These are phyloP conservation scores for Ascomycota sp. DNA, from an alignment of 2,329 filamentous ascomycete genomes.

Conservation along the genomic window DNA sequence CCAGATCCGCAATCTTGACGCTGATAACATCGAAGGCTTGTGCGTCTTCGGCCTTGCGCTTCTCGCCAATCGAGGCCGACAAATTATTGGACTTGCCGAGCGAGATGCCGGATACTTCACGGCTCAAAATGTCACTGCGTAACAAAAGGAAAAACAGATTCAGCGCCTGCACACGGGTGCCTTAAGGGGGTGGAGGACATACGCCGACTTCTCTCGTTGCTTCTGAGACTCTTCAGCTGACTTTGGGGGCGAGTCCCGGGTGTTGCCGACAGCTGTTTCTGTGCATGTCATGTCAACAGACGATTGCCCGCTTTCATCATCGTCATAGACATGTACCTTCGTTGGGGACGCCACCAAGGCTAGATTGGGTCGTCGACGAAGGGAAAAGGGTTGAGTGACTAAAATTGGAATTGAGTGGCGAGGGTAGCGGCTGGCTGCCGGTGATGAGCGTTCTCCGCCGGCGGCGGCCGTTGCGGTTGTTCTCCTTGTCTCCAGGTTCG, in stretches of 20 bases:
- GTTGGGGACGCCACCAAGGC: constrained; percentile 66
- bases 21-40: constrained; percentile 58
- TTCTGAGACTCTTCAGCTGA: constrained; percentile 47
- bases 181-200: constrained; percentile 17
- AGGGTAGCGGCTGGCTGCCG: constrained; percentile 87
- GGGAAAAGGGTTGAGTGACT: constrained; percentile 55
- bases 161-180: background rate
- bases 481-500: constrained; percentile 55
- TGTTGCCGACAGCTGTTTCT: constrained; percentile 13
- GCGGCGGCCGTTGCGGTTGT: constrained; percentile 77
- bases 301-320: background rate
- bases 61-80: constrained; percentile 35
- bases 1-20: constrained; percentile 95
- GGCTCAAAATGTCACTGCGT: constrained; percentile 69
- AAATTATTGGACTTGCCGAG: constrained; percentile 50
- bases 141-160: background rate
- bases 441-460: constrained; percentile 87
- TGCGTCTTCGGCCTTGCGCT: constrained; percentile 39
- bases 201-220: constrained; percentile 86
- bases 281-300: background rate
- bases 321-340: constrained; percentile 48
- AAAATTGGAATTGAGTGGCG: constrained; percentile 83
- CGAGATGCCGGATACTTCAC: constrained; percentile 87
- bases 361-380: constrained; percentile 44
- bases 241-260: constrained; percentile 26